Base-by-base conservation (phyloP, 345 rosid species). In the Streptanthus diversifolius region DNA sequence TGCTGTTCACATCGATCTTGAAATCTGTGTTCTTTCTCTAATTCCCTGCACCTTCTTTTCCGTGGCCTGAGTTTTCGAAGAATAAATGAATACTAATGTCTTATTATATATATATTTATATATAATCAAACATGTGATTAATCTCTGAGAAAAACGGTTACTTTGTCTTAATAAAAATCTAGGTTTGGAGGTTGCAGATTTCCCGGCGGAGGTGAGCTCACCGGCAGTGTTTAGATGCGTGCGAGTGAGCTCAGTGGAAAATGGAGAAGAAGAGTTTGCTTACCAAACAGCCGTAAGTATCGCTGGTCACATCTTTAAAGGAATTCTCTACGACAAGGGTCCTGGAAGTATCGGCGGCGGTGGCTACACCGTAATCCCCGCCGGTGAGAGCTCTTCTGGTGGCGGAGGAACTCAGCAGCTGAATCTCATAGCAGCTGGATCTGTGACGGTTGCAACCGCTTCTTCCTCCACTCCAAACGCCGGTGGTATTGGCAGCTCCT, bases 311-410 rank as follows among this genome's bases (percentile, higher is more conserved):
- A 49, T 87, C 8, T 87, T 87, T 63, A 87, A 85, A 73, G 92
- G 92, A 44, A 80, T 87, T 77, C 85, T 87, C 15, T 85, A 87
- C 55, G 87, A 85, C 71, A 86, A 82, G 27, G 90, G 92, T 47
- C 74, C 81, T 22, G 83, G 79, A 30, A 72, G 57, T 55, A 72
- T 64, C 35, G 14, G 68, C 12, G 58, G 7, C 13, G 59, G 57
- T 1, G 65, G 48, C 35, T 70, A 77, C 55, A 77, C 47, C 14
- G 67, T 55, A 18, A 39, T 45, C 4, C 17, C 71, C n/a, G 60
- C 60, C 0, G 76, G 80, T 47, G 80, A 60, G 21, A 66, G 82
- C 25, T 66, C 76, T 10, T 80, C 82, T 30, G 70, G 69, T n/a
- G 80, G 72, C n/a, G 75, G 37, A 59, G 73, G 33, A 69, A 60